A percentile compares a stretch with the other conserved stretches of the same genome.
phyloP scores from a whole-genome alignment of 169 alveolate species.

The Perkinsus marinus region DNA sequence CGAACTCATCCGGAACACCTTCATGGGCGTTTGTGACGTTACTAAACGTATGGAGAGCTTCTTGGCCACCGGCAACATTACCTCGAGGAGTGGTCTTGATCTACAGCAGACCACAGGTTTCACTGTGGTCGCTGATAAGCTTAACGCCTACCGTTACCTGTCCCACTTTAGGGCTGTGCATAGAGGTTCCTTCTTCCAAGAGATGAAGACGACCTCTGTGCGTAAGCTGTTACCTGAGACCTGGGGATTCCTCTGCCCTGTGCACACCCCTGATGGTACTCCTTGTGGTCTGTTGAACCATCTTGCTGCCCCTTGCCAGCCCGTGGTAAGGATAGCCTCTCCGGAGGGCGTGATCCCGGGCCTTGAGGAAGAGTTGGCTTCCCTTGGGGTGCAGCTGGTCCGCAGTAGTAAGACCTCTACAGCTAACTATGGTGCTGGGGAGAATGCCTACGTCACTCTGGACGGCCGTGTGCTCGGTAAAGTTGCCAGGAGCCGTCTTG shows the following conservation, averaged over 20 bases:
- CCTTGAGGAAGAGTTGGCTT: not conserved
- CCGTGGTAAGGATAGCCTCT: not conserved
- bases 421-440: not conserved
- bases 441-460: not conserved
- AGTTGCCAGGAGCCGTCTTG: not conserved
- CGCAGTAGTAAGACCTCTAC: not conserved
- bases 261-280: slow-evolving; percentile 99
- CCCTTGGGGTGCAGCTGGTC: not conserved
- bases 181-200: slow-evolving; percentile 94
- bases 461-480: not conserved
- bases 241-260: slow-evolving; percentile 99
- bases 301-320: slow-evolving; percentile 68
- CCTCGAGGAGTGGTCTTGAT: slow-evolving; percentile 7
- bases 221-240: slow-evolving; percentile 96
- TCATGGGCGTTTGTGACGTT: not conserved
- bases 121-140: slow-evolving; percentile 93
- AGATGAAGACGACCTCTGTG: slow-evolving; percentile 84
- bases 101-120: slow-evolving; percentile 86
- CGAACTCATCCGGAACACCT: not conserved
- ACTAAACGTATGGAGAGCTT: slow-evolving; percentile 69
- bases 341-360: not conserved
- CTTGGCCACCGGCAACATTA: slow-evolving; percentile 85
- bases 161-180: slow-evolving; percentile 97
- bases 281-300: slow-evolving; percentile 98
- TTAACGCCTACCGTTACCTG: slow-evolving; percentile 86